These are phyloP conservation scores for Pestalotiopsis sp. DNA, from an alignment of 2,329 filamentous ascomycete species.

Conservation along the genomic window DNA sequence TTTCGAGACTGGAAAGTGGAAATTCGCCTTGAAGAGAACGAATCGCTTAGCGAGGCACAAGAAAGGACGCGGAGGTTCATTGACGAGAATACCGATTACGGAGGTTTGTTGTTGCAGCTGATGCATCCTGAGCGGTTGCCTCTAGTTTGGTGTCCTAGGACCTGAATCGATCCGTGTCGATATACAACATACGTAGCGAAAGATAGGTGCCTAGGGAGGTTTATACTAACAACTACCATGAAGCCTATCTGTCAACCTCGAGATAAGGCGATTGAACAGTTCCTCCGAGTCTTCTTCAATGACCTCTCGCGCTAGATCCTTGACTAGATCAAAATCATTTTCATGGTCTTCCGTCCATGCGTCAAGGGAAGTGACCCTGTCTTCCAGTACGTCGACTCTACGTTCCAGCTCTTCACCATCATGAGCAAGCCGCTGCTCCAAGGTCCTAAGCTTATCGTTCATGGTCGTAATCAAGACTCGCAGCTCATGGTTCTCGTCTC, in stretches of 20 bases:
- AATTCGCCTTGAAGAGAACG: constrained; percentile 19
- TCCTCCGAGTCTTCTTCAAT: constrained; percentile 10
- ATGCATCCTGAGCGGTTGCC: constrained; percentile 16
- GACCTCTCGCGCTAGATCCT: constrained; percentile 10
- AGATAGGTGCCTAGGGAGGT: too few relatives aligned
- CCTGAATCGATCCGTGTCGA: too few relatives aligned
- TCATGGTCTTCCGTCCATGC: constrained; percentile 14
- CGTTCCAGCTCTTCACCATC: constrained; percentile 11
- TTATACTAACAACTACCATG: constrained; percentile 4
- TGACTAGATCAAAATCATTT: constrained; percentile 4
- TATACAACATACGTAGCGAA: too few relatives aligned
- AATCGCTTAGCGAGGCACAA: constrained; percentile 14
- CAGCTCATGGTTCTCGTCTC: constrained; percentile 4
- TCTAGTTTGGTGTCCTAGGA: constrained; percentile 11
- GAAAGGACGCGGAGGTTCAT: constrained; percentile 9
- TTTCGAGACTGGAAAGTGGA: constrained; percentile 28
- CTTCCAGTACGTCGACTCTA: constrained; percentile 5
- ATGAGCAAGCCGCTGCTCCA: constrained; percentile 1
- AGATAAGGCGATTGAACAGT: constrained; percentile 9
- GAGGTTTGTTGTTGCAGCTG: constrained; percentile 16
- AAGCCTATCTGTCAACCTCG: constrained; percentile 9
- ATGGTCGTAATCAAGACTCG: background rate
- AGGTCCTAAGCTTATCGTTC: background rate
- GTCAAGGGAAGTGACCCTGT: constrained; percentile 4
- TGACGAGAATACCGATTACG: background rate